Conservation (phyloP, 768 basidiomycete species). For the Termitomyces sp. region DNA sequence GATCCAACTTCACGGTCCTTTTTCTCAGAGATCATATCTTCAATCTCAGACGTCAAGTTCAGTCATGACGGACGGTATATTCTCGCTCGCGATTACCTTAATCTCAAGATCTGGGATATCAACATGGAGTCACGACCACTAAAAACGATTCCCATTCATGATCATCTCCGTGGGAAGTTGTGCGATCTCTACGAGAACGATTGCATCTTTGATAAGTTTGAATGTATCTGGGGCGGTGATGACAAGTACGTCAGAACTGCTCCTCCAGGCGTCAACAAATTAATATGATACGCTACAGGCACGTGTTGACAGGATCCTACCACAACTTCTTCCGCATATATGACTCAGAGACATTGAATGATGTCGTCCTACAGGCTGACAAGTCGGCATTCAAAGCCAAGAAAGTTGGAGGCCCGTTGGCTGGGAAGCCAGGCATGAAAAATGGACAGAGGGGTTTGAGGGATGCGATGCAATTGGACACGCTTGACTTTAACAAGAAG, state of each 20-base stretch:
- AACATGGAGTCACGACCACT: conserved; percentile 97
- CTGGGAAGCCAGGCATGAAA: conserved; percentile 66
- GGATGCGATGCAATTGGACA: conserved; percentile 84
- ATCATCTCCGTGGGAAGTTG: conserved; percentile 93
- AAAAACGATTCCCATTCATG: conserved; percentile 98
- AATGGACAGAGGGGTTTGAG: conserved; percentile 74
- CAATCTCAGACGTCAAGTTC: conserved; percentile 99
- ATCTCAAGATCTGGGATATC: conserved; percentile 99
- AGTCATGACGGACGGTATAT: conserved; percentile 97
- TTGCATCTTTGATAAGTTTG: conserved; percentile 99
- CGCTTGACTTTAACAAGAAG: conserved; percentile 95
- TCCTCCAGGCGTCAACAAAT: not conserved
- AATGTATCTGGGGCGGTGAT: conserved; percentile 97
- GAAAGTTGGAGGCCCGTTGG: conserved; percentile 88
- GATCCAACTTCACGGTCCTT: conserved; percentile 96
- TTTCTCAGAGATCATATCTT: conserved; percentile 99
- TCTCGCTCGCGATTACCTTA: conserved; percentile 93
- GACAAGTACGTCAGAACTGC: conserved; percentile 63
- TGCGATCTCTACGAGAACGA: conserved; percentile 99
- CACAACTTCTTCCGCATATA: conserved; percentile 99
- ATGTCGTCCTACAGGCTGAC: conserved; percentile 95
- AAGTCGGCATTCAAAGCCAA: conserved; percentile 99
- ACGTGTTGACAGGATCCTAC: conserved; percentile 98
- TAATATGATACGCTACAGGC: conserved; percentile 42
- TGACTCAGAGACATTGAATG: conserved; percentile 81